These are phyloP conservation scores for Psophocarpus tetragonolobus DNA, from an alignment of 306 rosid species.

Conservation along the genomic window DNA sequence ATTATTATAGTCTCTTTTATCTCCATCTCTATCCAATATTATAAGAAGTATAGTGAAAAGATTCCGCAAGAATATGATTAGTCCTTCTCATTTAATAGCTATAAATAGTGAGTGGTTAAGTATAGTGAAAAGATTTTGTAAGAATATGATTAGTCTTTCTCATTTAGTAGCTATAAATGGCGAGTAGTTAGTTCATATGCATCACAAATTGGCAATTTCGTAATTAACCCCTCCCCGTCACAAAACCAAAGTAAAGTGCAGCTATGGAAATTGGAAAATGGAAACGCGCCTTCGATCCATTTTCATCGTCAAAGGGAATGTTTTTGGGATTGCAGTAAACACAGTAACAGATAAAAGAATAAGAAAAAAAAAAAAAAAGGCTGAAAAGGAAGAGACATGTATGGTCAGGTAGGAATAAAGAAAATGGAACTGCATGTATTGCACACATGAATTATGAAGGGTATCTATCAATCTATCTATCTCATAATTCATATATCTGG, in stretches of 20 bases:
- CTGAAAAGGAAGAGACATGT: constrained; percentile 33
- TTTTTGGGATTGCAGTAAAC: constrained; percentile 33
- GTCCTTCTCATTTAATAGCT: neutral
- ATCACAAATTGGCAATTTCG: constrained; percentile 21
- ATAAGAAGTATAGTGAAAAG: neutral
- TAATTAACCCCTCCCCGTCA: constrained; percentile 2
- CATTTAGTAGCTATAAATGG: constrained; percentile 8
- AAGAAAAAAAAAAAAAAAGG: neutral
- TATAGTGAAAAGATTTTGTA: neutral
- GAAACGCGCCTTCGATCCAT: constrained; percentile 20
- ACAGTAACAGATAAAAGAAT: neutral
- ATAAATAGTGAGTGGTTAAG: neutral
- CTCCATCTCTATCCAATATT: neutral
- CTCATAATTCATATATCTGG: neutral
- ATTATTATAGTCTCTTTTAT: neutral
- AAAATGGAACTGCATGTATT: constrained; percentile 33
- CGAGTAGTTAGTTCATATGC: neutral
- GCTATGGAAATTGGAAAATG: neutral
- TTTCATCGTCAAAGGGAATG: constrained; percentile 39
- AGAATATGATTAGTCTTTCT: neutral
- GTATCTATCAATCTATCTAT: neutral
- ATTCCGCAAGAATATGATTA: neutral
- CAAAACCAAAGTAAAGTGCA: neutral
- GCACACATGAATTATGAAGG: neutral
- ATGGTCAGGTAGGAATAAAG: constrained; percentile 9